Conservation (phyloP, 73 alveolate genomes). For the Paramecium pentaurelia region DNA sequence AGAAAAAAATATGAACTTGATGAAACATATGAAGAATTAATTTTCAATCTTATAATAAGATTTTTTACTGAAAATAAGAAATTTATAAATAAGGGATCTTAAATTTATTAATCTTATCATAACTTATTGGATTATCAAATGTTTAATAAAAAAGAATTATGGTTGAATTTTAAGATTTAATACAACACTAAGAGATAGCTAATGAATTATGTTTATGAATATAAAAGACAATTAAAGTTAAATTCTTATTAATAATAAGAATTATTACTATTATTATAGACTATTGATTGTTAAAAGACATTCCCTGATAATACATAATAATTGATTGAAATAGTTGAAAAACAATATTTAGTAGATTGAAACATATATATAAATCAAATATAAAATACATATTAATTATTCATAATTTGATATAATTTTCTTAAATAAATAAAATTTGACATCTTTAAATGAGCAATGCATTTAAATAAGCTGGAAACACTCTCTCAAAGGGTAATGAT, state of each 20-base stretch:
- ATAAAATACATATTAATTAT: not conserved
- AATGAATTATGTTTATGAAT: not conserved
- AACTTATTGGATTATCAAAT: not conserved
- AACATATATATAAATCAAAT: not conserved
- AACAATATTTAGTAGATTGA: not conserved
- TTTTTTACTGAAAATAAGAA: not conserved
- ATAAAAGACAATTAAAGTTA: not conserved
- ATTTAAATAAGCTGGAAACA: constrained; percentile 9
- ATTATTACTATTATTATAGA: not conserved
- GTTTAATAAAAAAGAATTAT: not conserved
- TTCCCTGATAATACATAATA: not conserved
- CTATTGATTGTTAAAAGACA: not conserved
- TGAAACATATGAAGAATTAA: not conserved
- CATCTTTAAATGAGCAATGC: not conserved
- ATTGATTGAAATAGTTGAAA: not conserved
- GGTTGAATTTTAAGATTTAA: not conserved
- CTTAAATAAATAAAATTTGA: not conserved
- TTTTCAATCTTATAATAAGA: not conserved
- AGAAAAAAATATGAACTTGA: not conserved
- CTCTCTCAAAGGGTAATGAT: constrained; percentile 5
- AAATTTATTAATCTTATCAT: not conserved
- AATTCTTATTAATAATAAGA: not conserved
- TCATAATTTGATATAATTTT: not conserved
- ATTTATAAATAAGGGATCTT: not conserved
- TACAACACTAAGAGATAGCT: not conserved